Base-by-base conservation (phyloP, 768 basidiomycete species). In the Xerocomellus dryophilus region DNA sequence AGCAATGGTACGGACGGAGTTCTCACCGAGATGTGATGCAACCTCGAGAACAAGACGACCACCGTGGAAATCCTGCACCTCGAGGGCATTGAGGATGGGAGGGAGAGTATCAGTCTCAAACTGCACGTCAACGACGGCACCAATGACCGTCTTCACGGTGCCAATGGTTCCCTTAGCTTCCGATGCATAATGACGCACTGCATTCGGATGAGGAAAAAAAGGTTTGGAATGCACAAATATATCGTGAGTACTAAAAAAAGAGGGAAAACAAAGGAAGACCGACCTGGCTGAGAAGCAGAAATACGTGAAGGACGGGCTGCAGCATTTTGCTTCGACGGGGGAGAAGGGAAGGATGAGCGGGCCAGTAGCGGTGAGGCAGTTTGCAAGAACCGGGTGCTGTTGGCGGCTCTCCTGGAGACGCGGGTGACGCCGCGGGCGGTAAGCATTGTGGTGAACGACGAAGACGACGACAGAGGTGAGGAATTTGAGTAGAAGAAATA, bases 101-200 rank as follows among this genome's bases (percentile, higher is more conserved):
- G 97, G 97, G 39, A 98, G 89, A 29, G 42, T 2, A 63, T 96
- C 95, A 46, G 86, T 84, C 64, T 96, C 95, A 70, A 98, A 98
- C 76, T 98, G 93, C 64, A 99, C 97, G 73, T 99, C 97, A 70
- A 99, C 97, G 77, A 99, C 97, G 77, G 97, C 96, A 89, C 97
- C 97, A 76, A 99, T 99, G 81, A 99, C 95, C 65, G 93, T 95
- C 82, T 98, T 97, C 69, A 98, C 90, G 43, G 82, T 76, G 64
- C 95, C 95, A 65, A 81, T 75, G 50, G 80, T 72, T 61, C 66
- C 74, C 78, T 84, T 87, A 55, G 90, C 82, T 73, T 96, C 93
- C 51, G 94, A 94, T 59, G 95, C 95, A 81, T 95, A 96, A 46
- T 85, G 76, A 71, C 94, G 94, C 59, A 80, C 87, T 86, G 64